Evolutionary conservation across 441 rosid genomes (phyloP).

Genomic region (Sinapis alba): DNA sequence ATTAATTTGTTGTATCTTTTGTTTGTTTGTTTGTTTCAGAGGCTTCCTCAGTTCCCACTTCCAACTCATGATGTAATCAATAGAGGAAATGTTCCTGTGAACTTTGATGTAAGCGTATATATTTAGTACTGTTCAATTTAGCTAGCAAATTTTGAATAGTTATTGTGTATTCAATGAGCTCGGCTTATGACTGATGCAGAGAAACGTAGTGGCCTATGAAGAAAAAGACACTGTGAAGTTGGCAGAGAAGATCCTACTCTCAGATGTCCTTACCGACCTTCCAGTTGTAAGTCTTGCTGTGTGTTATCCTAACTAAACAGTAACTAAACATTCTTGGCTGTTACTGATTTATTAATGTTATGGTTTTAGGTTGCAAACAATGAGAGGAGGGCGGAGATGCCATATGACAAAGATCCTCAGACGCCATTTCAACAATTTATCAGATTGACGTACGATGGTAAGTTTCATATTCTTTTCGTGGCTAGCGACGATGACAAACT

Average conservation of each 20-base stretch:
- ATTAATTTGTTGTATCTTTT: neutral
- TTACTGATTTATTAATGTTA: neutral
- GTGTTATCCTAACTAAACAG: neutral
- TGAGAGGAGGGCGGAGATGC: slow-evolving; percentile 58
- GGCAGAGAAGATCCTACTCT: slow-evolving; percentile 50
- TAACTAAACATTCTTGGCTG: neutral
- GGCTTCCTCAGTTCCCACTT: slow-evolving; percentile 70
- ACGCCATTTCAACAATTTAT: slow-evolving; percentile 67
- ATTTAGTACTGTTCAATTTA: neutral
- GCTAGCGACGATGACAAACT: neutral
- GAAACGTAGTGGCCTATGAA: slow-evolving; percentile 50
- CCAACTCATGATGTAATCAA: slow-evolving; percentile 81
- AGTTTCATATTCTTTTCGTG: slow-evolving; percentile 18
- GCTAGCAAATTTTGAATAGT: neutral
- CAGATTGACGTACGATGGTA: slow-evolving; percentile 56
- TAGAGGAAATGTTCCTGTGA: slow-evolving; percentile 60
- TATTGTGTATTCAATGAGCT: neutral
- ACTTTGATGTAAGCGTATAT: slow-evolving; percentile 57
- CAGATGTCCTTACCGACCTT: slow-evolving; percentile 71
- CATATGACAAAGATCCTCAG: slow-evolving; percentile 50
- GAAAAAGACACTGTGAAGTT: slow-evolving; percentile 47
- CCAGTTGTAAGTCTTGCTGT: slow-evolving; percentile 50
- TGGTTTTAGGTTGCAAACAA: slow-evolving; percentile 54
- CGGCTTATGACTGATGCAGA: slow-evolving; percentile 40
- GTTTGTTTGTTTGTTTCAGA: slow-evolving; percentile 47